Percentiles rank a stretch among this genome's conserved stretches.
Conservation (phyloP, 2,329 filamentous ascomycete genomes). For the Epichloe sibirici region DNA sequence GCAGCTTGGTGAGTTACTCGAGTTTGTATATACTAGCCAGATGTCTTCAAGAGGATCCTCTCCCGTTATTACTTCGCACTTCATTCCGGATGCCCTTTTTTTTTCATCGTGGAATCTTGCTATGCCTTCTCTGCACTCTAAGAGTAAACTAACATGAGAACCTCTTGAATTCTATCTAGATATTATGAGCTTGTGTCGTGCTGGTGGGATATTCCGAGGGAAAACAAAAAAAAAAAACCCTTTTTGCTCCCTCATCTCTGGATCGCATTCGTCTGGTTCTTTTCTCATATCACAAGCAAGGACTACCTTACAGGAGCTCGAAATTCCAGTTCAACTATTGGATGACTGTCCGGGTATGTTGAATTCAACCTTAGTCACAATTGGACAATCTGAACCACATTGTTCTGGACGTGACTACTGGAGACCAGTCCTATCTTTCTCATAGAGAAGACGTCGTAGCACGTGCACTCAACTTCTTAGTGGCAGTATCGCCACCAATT, state of each 20-base stretch:
- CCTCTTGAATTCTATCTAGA: neutral
- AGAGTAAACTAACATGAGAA: slow-evolving; percentile 1
- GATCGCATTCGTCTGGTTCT: no score
- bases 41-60: slow-evolving; percentile 26
- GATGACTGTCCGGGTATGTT: neutral
- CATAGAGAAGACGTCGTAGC: no score
- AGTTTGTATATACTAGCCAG: slow-evolving; percentile 42
- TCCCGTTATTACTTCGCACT: slow-evolving; percentile 2
- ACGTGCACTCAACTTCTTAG: no score
- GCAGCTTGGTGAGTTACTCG: slow-evolving; percentile 41
- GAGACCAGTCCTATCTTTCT: neutral
- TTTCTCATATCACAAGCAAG: neutral
- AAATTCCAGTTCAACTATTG: neutral
- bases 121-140: neutral
- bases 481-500: no score
- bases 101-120: neutral
- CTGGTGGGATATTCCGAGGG: neutral
- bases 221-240: neutral
- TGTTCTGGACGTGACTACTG: neutral
- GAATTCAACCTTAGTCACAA: no score
- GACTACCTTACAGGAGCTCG: no score
- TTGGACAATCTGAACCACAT: neutral
- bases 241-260: no score
- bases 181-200: neutral
- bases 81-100: neutral